Base-by-base conservation (phyloP, 345 rosid genomes). In the Melastoma malabathricum region DNA sequence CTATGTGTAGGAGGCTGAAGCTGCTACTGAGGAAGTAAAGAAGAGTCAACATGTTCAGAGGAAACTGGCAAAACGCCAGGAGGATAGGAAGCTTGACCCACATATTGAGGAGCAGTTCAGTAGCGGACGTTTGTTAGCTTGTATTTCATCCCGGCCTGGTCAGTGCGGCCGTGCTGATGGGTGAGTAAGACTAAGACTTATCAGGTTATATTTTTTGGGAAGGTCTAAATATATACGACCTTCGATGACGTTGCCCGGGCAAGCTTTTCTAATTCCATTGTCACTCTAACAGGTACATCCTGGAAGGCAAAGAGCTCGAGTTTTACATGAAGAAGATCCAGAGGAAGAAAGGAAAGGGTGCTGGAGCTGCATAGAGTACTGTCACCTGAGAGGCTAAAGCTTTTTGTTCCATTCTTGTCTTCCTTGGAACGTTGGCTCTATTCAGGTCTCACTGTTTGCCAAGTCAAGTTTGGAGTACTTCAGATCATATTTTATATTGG, bases 81-180 rank as follows among this genome's bases (percentile, higher is more conserved):
- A 60, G 52, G 76, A 71, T 18, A 69, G 72, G 5, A 58, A 50
- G 14, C 76, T 77, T 22, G 82, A 77, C 27, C 15, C 65, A 13
- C 82, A 77, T 18, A 71, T 77, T 15, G 82, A 77, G 56, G 79
- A 77, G 48, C 82, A 73, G 56, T 77, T 77, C 54, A 67, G 79
- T 15, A 51, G 60, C 50, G 82, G 82, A 56, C 61, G 79, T 51
- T 55, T 73, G 72, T 51, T 71, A 68, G 79, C 82, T 53, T 75
- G 73, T 67, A 75, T 75, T 54, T 75, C 80, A 15, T 71, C 80
- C 4, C 76, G 74, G 15, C 76, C 79, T 16, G 82, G 79, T 57
- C 82, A 77, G 53, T 73, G 79, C 47, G 82, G 82, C 50, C 65
- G 79, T 51, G 71, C 77, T 60, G 79, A 73, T 5, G 82, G 79